Evolutionary conservation across 345 rosid genomes (phyloP).

Genomic region (Eucalyptus shirleyi): DNA sequence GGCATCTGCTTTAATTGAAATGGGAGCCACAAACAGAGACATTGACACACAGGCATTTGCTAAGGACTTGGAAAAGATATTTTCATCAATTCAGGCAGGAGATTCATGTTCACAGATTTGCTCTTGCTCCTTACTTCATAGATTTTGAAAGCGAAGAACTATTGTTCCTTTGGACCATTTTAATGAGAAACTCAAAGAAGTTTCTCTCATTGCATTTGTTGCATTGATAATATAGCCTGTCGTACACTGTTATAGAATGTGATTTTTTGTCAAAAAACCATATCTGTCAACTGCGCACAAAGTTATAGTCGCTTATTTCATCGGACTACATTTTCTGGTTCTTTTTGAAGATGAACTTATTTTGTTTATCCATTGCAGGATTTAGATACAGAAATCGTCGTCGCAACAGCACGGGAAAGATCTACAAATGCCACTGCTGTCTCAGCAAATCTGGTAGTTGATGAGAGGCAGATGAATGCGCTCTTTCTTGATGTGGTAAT

Average conservation of each 20-base stretch:
- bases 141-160: not conserved
- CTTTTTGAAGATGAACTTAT: not conserved
- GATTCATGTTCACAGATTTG: not conserved
- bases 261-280: not conserved
- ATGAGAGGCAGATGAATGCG: conserved; percentile 97
- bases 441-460: conserved; percentile 78
- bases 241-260: not conserved
- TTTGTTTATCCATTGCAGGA: conserved; percentile 35
- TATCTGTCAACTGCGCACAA: not conserved
- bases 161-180: not conserved
- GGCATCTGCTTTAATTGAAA: conserved; percentile 91
- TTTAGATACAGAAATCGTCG: conserved; percentile 73
- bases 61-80: conserved; percentile 82
- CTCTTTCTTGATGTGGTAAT: conserved; percentile 93
- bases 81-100: conserved; percentile 75
- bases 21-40: conserved; percentile 93
- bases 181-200: not conserved
- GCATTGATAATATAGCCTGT: not conserved
- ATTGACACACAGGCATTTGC: conserved; percentile 77
- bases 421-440: conserved; percentile 63
- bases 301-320: not conserved
- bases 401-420: conserved; percentile 75
- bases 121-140: not conserved
- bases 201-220: not conserved
- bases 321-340: not conserved